Base-by-base conservation (phyloP, 176 grass and related monocot genomes). In the Elaeis guineensis region DNA sequence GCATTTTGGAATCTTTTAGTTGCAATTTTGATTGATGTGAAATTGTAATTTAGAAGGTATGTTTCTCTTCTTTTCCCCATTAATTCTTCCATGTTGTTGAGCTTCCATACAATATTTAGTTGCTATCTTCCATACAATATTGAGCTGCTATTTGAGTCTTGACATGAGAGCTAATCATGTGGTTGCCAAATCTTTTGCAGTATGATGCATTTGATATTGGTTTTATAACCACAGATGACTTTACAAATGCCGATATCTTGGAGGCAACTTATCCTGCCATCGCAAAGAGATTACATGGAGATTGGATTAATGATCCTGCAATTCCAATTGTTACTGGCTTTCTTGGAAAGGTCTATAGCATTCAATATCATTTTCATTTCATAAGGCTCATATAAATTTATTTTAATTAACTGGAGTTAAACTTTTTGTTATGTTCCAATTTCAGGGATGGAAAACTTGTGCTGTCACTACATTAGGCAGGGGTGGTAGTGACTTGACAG, bases 261-360 rank as follows among this genome's bases (percentile, higher is more conserved):
- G 94, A 93, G 77, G 88, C 88, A 72, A 93, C 88, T 51, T 98
- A 93, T 86, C 85, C 94, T 30, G 84, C 88, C 78, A 56, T 98
- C 59, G 87, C 88, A 17, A 98, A 93, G 74, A 85, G 79, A 44
- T 66, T 98, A 55, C 82, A 89, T 79, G 82, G 80, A 19, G 88
- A 98, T 52, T 98, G 88, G 88, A 74, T 83, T 55, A 59, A 25
- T 59, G 93, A 98, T 69, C 84, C 88, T 29, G 81, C 82, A 51
- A 83, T 89, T 78, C 93, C 93, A 69, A 54, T 98, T 64, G 76
- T 98, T 52, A 98, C 93, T 26, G 93, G 93, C 15, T 98, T 98
- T 72, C 88, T 92, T 67, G 93, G 93, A 75, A 98, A 98, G 87
- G 84, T 98, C 62, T 49, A 19, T 70, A 21, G 51, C 49, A 17